Evolutionary conservation across 2,329 filamentous ascomycete genomes (phyloP), one percentile per base, ranked within the genome.

Genomic region (Penicillium sp.): DNA sequence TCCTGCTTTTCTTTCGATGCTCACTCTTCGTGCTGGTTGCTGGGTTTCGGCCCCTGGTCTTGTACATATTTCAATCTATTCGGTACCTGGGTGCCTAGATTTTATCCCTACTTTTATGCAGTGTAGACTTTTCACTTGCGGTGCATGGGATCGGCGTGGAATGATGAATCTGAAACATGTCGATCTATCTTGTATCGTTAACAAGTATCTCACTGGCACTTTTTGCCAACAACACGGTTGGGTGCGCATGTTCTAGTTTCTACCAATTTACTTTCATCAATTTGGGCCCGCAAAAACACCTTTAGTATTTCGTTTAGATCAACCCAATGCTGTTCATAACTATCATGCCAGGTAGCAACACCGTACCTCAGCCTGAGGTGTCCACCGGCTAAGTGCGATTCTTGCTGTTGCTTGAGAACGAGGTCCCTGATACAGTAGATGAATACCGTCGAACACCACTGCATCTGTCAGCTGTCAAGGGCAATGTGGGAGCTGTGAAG

Each of bases 51-150:
- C 21, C 20, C 26, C 7, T 41, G 23, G 7, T 46, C 30, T 8
- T 56, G 52, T 55, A 56, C 30, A 56, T 56, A 56, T 39, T 23
- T 21, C 18, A 39, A 52, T 53, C 15, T 17, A 37, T 29, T n/a
- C 8, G 32, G 46, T 50, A 21, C 42, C 12, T 49, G 20, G 36
- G 20, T 49, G 26, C 46, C 45, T 18, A 9, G 12, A 7, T 10
- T 17, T 37, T 7, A 10, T 8, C 10, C 34, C 15, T 5, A 17
- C 34, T 18, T 37, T 5, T 32, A 10, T n/a, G 13, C 13, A 37
- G 13, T 32, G 24, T 27, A 27, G 24, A 27, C 5, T 27, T 6
- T 27, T 27, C 10, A 6, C 6, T 27, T 27, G 24, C 24, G 5
- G 24, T 10, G 10, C 10, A 6, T 27, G 24, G 5, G 24, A 27